Evolutionary conservation across 345 rosid species (phyloP), one percentile per base, ranked within the genome.

Genomic region (Chamaenerion angustifolium): DNA sequence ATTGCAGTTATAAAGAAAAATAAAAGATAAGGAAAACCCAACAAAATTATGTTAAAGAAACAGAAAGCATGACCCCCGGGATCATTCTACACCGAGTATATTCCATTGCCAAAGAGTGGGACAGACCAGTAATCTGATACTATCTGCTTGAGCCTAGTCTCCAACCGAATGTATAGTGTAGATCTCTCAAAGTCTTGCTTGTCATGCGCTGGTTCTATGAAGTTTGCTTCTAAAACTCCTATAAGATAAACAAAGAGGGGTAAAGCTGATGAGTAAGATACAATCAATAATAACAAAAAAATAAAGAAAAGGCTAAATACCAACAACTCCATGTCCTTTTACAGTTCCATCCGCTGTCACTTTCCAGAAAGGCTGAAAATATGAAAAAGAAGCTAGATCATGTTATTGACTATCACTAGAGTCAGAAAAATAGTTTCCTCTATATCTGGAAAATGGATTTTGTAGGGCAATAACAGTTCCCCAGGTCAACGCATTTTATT

Each of bases 151-250:
- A 92, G 87, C 70, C 48, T 80, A 49, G 71, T 43, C 68, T 87
- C 96, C 43, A 92, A 69, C 60, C 96, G 71, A 13, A 76, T 65
- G 73, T 67, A 87, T 35, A 87, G 37, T 21, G 89, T 68, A 19
- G 98, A 92, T 68, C 96, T 80, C 80, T 92, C 98, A 56, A 92
- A 92, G 57, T 80, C 95, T 53, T 92, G 98, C 77, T 92, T 92
- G 70, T 92, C 87, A 63, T 92, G 98, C 10, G 96, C 82, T 10
- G 98, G 98, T 74, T 92, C 96, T 40, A 87, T 76, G 70, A 92
- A 92, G 70, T 92, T 82, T 51, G 83, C 96, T 76, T 92, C 96
- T 61, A 92, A 83, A 58, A 87, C 93, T 60, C 98, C 98, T 92
- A 56, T 35, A 73, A 57, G 52, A 58, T 41, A 54, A 51, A 54